phyloP scores from a whole-genome alignment of 176 grass and related monocot species.

The Poa annua region DNA sequence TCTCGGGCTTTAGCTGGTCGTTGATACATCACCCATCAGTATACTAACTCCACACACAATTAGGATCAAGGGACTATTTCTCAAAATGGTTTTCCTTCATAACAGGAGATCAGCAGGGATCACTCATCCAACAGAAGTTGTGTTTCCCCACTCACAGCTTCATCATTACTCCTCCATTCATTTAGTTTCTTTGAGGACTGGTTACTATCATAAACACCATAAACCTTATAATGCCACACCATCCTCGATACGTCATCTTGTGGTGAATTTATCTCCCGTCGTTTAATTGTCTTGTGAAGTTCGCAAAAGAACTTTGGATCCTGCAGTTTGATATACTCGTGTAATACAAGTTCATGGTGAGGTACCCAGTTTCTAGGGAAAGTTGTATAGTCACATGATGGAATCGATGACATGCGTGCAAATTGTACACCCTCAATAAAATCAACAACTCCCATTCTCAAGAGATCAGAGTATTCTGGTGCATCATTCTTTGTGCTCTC shows the following conservation, averaged over 20 bases:
- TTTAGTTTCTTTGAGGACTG: constrained; percentile 37
- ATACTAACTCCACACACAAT: constrained; percentile 22
- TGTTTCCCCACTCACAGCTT: constrained; percentile 27
- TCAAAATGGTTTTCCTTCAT: not conserved
- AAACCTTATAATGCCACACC: constrained; percentile 91
- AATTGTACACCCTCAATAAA: constrained; percentile 90
- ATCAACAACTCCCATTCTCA: constrained; percentile 95
- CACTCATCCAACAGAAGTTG: constrained; percentile 62
- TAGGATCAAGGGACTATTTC: constrained; percentile 1
- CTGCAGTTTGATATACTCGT: constrained; percentile 88
- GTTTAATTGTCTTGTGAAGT: constrained; percentile 78
- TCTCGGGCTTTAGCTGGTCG: constrained; percentile 15
- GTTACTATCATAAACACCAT: constrained; percentile 74
- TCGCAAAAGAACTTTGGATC: constrained; percentile 88
- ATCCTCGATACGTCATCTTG: constrained; percentile 76
- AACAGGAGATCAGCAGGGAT: constrained; percentile 22
- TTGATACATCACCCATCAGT: constrained; percentile 12
- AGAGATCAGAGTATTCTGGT: constrained; percentile 93
- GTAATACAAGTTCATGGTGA: constrained; percentile 74
- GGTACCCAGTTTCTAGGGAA: constrained; percentile 89
- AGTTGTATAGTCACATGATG: constrained; percentile 92
- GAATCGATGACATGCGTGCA: constrained; percentile 82
- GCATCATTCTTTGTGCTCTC: constrained; percentile 83
- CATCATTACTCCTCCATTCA: constrained; percentile 23
- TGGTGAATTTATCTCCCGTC: constrained; percentile 65